A percentile compares a stretch with the other conserved stretches of the same genome.
These are phyloP conservation scores for Cucurbita moschata DNA, from an alignment of 306 rosid species.

Conservation along the genomic window DNA sequence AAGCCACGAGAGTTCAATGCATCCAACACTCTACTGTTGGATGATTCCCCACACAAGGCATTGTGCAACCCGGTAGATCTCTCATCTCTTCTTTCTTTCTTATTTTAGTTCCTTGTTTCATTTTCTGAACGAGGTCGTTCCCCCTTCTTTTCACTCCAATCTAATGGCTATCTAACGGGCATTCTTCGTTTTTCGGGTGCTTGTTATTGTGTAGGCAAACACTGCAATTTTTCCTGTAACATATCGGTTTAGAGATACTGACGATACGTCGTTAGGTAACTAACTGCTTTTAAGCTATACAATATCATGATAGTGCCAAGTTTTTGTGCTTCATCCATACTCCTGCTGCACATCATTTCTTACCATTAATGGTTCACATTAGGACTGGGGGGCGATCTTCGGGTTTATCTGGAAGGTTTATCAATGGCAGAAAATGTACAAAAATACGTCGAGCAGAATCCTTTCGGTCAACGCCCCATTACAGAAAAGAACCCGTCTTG, in stretches of 20 bases:
- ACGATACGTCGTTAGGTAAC: slow-evolving; percentile 63
- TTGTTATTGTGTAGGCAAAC: slow-evolving; percentile 38
- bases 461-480: slow-evolving; percentile 65
- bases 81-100: background rate
- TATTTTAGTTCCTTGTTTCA: background rate
- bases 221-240: slow-evolving; percentile 71
- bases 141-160: slow-evolving; percentile 8
- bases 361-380: slow-evolving; percentile 3
- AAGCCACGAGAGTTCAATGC: slow-evolving; percentile 59
- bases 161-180: background rate
- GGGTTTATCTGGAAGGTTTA: slow-evolving; percentile 45
- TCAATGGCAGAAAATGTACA: slow-evolving; percentile 51
- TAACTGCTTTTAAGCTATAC: slow-evolving; percentile 13
- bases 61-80: slow-evolving; percentile 72
- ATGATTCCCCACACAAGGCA: slow-evolving; percentile 88
- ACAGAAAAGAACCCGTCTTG: slow-evolving; percentile 38
- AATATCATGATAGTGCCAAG: background rate
- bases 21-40: slow-evolving; percentile 71
- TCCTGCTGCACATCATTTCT: background rate
- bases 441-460: slow-evolving; percentile 38
- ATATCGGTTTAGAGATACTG: slow-evolving; percentile 21
- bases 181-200: slow-evolving; percentile 8
- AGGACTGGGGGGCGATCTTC: slow-evolving; percentile 71
- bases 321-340: background rate
- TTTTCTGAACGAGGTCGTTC: background rate